Evolutionary conservation across 805 yeast species (phyloP).

Genomic region (Schwanniomyces occidentalis): DNA sequence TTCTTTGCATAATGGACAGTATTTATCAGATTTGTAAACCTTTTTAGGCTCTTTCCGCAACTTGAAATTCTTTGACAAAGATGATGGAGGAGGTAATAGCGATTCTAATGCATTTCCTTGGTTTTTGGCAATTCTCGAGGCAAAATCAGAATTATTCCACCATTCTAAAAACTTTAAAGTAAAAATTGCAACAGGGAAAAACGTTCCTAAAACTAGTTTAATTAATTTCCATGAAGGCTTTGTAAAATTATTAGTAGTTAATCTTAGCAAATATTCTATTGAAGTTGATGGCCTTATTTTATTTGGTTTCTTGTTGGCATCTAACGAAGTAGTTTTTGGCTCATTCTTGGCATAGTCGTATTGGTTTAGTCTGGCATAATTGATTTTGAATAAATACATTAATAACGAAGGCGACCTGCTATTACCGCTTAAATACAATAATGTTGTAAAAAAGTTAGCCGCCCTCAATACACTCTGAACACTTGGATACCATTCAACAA

Average conservation of each 20-base stretch:
- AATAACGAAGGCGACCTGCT: constrained; percentile 62
- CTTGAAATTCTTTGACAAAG: constrained; percentile 17
- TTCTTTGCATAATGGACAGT: constrained; percentile 72
- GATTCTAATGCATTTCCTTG: constrained; percentile 46
- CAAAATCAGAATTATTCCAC: constrained; percentile 84
- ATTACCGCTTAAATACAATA: constrained; percentile 66
- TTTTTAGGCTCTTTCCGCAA: constrained; percentile 14
- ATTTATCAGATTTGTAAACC: constrained; percentile 22
- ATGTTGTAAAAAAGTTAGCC: constrained; percentile 54
- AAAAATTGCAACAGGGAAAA: constrained; percentile 82
- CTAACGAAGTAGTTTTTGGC: constrained; percentile 11
- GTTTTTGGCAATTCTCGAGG: constrained; percentile 54
- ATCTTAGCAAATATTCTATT: constrained; percentile 31
- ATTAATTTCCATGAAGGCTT: constrained; percentile 32
- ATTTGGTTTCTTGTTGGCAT: constrained; percentile 15
- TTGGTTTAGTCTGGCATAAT: constrained; percentile 61
- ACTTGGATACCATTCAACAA: constrained; percentile 64
- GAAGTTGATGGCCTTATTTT: constrained; percentile 44
- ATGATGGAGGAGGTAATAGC: constrained; percentile 50
- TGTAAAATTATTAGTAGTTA: constrained; percentile 21
- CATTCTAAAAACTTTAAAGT: constrained; percentile 83
- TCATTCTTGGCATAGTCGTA: constrained; percentile 47
- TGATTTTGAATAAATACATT: constrained; percentile 60
- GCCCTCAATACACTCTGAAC: constrained; percentile 48
- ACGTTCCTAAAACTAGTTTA: constrained; percentile 42